A percentile compares a stretch with the other conserved stretches of the same genome.
These are phyloP conservation scores for Candida anglica DNA, from an alignment of 805 yeast species.

Conservation along the genomic window DNA sequence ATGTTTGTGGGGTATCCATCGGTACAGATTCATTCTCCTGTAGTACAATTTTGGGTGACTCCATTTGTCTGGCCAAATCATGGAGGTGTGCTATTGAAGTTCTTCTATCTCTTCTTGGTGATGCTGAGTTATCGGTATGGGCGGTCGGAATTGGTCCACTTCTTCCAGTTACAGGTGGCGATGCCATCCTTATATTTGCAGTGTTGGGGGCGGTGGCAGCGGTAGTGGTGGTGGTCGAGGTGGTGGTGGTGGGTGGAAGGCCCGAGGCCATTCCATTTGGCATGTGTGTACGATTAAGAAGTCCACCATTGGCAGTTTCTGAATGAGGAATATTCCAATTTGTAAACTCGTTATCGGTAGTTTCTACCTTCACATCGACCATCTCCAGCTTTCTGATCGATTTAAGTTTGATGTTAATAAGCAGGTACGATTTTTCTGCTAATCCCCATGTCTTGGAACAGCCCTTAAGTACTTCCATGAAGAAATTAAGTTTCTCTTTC, in stretches of 20 bases:
- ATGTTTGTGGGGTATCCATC: neutral
- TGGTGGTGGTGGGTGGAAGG: neutral
- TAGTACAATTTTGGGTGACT: too few species aligned
- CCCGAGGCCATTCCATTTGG: neutral
- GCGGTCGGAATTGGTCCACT: neutral
- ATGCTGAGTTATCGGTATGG: neutral
- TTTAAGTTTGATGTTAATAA: constrained; percentile 34
- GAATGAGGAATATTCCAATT: too few species aligned
- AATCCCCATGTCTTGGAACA: constrained; percentile 45
- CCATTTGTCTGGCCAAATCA: neutral
- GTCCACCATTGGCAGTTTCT: neutral
- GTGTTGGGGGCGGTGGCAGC: neutral
- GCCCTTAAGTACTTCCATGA: constrained; percentile 37
- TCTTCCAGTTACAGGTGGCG: neutral
- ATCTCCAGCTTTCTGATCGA: neutral
- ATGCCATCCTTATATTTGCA: neutral
- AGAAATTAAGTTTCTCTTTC: constrained; percentile 29
- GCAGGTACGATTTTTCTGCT: constrained; percentile 41
- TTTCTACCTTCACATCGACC: neutral
- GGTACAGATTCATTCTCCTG: neutral
- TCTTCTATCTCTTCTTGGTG: neutral
- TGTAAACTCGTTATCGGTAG: too few species aligned
- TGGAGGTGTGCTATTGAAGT: neutral
- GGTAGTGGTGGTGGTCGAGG: neutral
- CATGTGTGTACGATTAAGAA: neutral